These are phyloP conservation scores for Plasmopara muralis DNA, from an alignment of 352 stramenopile species.

Conservation along the genomic window DNA sequence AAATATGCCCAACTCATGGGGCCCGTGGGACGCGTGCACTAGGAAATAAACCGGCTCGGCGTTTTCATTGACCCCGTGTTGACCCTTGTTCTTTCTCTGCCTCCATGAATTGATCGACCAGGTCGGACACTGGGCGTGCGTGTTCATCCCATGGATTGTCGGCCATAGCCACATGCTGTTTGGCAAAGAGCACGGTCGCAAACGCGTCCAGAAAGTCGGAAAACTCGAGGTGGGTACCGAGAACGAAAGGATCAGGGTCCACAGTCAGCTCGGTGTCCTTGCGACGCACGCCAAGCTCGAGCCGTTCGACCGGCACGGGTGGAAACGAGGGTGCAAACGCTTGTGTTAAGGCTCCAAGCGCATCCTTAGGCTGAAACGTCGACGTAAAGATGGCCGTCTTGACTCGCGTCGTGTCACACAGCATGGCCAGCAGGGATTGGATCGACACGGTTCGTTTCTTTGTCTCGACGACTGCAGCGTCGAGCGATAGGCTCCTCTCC, in stretches of 20 bases:
- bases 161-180: constrained; percentile 19
- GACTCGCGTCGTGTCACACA: constrained; percentile 8
- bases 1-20: constrained; percentile 69
- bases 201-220: constrained; percentile 56
- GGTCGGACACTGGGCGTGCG: constrained; percentile 28
- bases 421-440: constrained; percentile 25
- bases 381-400: constrained; percentile 18
- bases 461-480: no score
- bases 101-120: constrained; percentile 45
- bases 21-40: constrained; percentile 55
- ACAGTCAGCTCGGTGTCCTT: constrained; percentile 22
- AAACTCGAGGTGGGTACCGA: constrained; percentile 40
- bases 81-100: neutral
- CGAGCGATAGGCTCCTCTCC: neutral
- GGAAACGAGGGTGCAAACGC: constrained; percentile 16
- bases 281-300: constrained; percentile 4
- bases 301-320: constrained; percentile 9
- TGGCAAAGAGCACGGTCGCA: constrained; percentile 39
- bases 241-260: constrained; percentile 28
- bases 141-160: constrained; percentile 6
- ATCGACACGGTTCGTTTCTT: constrained; percentile 13
- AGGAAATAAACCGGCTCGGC: neutral
- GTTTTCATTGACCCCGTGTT: neutral
- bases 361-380: constrained; percentile 25
- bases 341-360: constrained; percentile 19